A percentile compares a stretch with the other conserved stretches of the same genome.
Conservation (phyloP, 768 basidiomycete species). For the Gymnopilus dilepis region DNA sequence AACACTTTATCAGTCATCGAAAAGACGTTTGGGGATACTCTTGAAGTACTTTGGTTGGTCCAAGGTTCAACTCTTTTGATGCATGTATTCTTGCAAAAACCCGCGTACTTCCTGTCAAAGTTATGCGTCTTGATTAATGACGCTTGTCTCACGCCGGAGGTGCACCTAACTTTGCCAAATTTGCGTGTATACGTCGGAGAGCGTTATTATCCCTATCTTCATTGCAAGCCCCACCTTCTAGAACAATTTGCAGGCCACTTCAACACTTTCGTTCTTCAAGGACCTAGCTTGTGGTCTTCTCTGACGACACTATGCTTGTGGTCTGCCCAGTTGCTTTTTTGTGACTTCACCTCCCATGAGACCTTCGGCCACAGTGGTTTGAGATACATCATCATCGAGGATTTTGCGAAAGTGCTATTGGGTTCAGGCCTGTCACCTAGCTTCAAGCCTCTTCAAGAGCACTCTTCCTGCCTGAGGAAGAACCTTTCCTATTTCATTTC, state of each 20-base stretch:
- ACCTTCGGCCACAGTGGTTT: constrained; percentile 7
- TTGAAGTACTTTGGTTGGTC: constrained; percentile 30
- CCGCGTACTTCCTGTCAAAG: constrained; percentile 20
- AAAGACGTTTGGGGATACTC: constrained; percentile 11
- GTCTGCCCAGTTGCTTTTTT: constrained; percentile 11
- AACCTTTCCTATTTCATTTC: constrained; percentile 18
- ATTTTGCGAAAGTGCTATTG: constrained; percentile 3
- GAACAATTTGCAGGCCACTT: constrained; percentile 17
- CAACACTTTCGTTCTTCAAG: background rate
- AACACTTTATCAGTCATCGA: constrained; percentile 16
- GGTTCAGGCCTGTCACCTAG: background rate
- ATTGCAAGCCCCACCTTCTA: constrained; percentile 2
- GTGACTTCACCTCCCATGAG: constrained; percentile 4
- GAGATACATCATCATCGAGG: constrained; percentile 20
- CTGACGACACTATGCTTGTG: constrained; percentile 20
- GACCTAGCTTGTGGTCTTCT: constrained; percentile 13
- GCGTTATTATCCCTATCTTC: background rate
- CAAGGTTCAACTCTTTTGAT: background rate
- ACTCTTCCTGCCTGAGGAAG: background rate
- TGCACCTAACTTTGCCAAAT: constrained; percentile 10
- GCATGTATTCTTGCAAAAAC: background rate
- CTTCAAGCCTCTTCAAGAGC: background rate
- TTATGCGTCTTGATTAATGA: constrained; percentile 27
- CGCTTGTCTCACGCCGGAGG: background rate
- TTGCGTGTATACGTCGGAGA: constrained; percentile 22